Percentiles rank a stretch among this genome's conserved stretches.
These are phyloP conservation scores for Trichoderma asperellum DNA, from an alignment of 2,329 filamentous ascomycete genomes.

Conservation along the genomic window DNA sequence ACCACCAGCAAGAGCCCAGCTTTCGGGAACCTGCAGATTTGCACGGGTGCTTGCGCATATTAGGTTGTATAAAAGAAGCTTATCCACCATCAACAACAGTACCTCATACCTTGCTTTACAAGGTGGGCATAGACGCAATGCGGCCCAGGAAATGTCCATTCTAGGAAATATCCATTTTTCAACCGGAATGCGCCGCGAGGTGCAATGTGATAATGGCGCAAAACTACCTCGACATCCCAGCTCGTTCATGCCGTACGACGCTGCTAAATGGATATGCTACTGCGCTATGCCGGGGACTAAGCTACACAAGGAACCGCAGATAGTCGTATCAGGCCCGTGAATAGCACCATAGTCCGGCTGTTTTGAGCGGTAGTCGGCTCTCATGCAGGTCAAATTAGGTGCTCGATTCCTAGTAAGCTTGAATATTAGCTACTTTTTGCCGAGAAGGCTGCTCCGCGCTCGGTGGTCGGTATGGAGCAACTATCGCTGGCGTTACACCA, in stretches of 20 bases:
- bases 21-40: background rate
- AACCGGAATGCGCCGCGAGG: constrained; percentile 8
- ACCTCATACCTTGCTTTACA: background rate
- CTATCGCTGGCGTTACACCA: constrained; percentile 11
- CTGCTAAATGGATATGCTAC: background rate
- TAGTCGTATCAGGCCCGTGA: background rate
- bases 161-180: background rate
- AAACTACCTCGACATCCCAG: background rate
- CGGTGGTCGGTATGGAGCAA: constrained; percentile 1
- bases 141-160: background rate
- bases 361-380: background rate
- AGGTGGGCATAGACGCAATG: background rate
- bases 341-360: background rate
- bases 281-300: background rate
- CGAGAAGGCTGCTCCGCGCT: background rate
- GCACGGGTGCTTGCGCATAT: background rate
- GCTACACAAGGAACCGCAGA: background rate
- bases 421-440: constrained; percentile 20
- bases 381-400: background rate
- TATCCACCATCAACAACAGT: background rate
- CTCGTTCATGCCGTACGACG: background rate
- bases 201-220: background rate
- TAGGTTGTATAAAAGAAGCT: too few relatives aligned
- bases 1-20: background rate
- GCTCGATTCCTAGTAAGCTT: constrained; percentile 2